These are phyloP conservation scores for Candida sp. DNA, from an alignment of 1,139 yeast species.

Conservation along the genomic window DNA sequence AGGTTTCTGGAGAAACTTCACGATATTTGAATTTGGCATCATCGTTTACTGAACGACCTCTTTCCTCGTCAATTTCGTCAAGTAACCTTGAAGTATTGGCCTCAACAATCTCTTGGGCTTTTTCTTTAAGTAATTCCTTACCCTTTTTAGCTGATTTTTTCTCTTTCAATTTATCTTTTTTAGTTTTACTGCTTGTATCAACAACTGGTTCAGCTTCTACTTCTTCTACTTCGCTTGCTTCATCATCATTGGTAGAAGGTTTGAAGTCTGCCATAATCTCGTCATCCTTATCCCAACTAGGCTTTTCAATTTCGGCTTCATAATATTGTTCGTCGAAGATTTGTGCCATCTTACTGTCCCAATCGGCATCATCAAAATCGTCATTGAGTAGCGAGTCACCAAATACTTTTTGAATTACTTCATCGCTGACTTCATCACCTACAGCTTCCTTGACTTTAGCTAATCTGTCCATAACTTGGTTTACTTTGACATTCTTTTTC, in stretches of 20 bases:
- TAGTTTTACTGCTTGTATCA: conserved; percentile 36
- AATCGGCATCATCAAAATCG: conserved; percentile 86
- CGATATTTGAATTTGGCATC: conserved; percentile 73
- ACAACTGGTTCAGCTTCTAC: conserved; percentile 23
- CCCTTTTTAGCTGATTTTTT: conserved; percentile 63
- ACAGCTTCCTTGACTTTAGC: conserved; percentile 77
- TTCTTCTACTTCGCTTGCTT: conserved; percentile 22
- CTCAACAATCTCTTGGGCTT: conserved; percentile 71
- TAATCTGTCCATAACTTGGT: conserved; percentile 74
- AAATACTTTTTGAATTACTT: conserved; percentile 58
- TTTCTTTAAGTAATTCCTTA: conserved; percentile 55
- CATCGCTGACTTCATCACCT: conserved; percentile 72
- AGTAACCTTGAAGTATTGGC: conserved; percentile 39
- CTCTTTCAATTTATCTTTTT: conserved; percentile 49
- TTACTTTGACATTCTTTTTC: conserved; percentile 72
- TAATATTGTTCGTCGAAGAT: conserved; percentile 84
- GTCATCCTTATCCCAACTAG: conserved; percentile 35
- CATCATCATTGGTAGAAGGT: conserved; percentile 12
- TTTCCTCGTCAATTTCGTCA: conserved; percentile 66
- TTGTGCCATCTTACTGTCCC: conserved; percentile 87
- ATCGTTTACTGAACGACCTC: conserved; percentile 45
- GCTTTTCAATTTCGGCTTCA: conserved; percentile 47
- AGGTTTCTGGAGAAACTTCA: conserved; percentile 93
- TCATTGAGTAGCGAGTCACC: conserved; percentile 77
- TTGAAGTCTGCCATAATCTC: conserved; percentile 22